phyloP scores from a whole-genome alignment of 495 filamentous ascomycete species.

The Tetracladium marchalianum region DNA sequence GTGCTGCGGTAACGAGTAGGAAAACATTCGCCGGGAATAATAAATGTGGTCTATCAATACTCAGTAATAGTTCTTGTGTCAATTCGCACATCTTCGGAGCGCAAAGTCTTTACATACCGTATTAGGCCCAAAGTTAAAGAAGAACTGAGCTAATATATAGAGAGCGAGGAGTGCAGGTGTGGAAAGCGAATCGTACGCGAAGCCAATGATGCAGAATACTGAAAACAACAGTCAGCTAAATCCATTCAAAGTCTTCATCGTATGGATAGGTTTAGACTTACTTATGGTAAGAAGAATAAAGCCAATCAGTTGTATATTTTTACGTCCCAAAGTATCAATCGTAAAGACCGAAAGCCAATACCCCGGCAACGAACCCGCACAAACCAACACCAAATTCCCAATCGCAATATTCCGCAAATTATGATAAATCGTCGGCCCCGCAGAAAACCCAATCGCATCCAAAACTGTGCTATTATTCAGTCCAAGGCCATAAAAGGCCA shows the following conservation, averaged over 20 bases:
- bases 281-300: slow-evolving; percentile 60
- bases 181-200: slow-evolving; percentile 49
- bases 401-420: slow-evolving; percentile 59
- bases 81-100: not conserved
- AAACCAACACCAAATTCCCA: slow-evolving; percentile 66
- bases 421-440: slow-evolving; percentile 44
- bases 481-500: slow-evolving; percentile 72
- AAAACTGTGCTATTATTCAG: slow-evolving; percentile 68
- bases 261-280: slow-evolving; percentile 4
- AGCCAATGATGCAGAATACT: slow-evolving; percentile 66
- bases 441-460: slow-evolving; percentile 51
- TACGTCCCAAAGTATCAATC: slow-evolving; percentile 67
- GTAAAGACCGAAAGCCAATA: slow-evolving; percentile 67
- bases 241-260: slow-evolving; percentile 23
- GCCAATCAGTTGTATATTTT: slow-evolving; percentile 68
- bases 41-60: slow-evolving; percentile 14
- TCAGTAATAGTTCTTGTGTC: not conserved
- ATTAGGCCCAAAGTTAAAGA: slow-evolving; percentile 49
- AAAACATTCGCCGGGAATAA: slow-evolving; percentile 84
- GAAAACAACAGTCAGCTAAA: not conserved
- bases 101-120: not conserved
- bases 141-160: slow-evolving; percentile 76
- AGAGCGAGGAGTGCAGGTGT: slow-evolving; percentile 50
- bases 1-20: slow-evolving; percentile 80
- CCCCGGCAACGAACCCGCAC: slow-evolving; percentile 67